Evolutionary conservation across 106 monocot species (phyloP), one percentile per base, ranked within the genome.

Genomic region (Platanthera zijinensis): DNA sequence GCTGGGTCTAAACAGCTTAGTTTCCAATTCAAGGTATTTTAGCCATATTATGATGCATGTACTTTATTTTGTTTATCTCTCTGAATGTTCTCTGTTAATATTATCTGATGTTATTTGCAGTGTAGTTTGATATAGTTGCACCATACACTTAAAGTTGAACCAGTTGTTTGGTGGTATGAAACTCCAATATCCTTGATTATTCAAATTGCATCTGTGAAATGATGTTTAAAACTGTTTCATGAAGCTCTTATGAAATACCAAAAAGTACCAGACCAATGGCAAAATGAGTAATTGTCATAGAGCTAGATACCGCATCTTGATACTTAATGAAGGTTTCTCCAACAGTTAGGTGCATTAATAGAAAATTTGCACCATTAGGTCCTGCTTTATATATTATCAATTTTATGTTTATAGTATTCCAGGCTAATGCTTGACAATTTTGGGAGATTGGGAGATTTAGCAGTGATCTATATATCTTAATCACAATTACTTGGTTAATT

Each of bases 1-100:
- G 2, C 32, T 32, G 32, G 32, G 32, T 32, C 32, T 1, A 32
- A 32, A 32, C 32, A 32, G 0, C 2, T 32, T 32, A 47, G 78
- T 69, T 52, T 17, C 46, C 51, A 80, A 72, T 80, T 79, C 83
- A 56, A 92, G 86, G 86, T 89, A 81, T n/a, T 62, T 17, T 71
- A 8, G 57, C 74, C 30, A 69, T 69, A 69, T 47, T 4, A 69
- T 69, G 3, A 45, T 47, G 39, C 10, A 32, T 5, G 39, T 11
- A 69, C 12, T 32, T 32, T 11, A 21, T 69, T 39, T 57, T 4
- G 13, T 57, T 3, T 3, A n/a, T n/a, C 14, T 57, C 18, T 57
- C 57, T 57, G 17, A 57, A 14, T 57, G 2, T 57, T 57, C 57
- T 57, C 17, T 57, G n/a, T 57, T 32, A 32, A 32, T 32, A 32